phyloP scores from a whole-genome alignment of 225 moss, liverwort and hornwort genomes.

The Lunularia cruciata region DNA sequence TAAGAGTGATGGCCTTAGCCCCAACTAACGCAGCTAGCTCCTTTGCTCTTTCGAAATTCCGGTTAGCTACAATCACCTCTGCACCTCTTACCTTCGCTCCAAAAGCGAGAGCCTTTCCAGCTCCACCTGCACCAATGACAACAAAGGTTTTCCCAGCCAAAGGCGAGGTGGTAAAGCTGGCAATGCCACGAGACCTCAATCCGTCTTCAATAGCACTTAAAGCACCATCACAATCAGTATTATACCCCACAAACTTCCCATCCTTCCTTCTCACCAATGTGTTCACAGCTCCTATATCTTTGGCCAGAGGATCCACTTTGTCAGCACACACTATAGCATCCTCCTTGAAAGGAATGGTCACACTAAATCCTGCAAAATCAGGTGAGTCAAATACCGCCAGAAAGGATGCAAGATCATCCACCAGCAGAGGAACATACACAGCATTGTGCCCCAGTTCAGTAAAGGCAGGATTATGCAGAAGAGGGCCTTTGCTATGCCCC shows the following conservation, averaged over 20 bases:
- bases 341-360: slow-evolving; percentile 86
- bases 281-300: slow-evolving; percentile 88
- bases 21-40: slow-evolving; percentile 57
- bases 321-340: slow-evolving; percentile 66
- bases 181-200: slow-evolving; percentile 37
- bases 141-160: slow-evolving; percentile 84
- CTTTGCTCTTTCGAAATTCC: slow-evolving; percentile 71
- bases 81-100: slow-evolving; percentile 78
- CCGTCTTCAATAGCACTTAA: slow-evolving; percentile 75
- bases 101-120: slow-evolving; percentile 85
- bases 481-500: slow-evolving; percentile 83
- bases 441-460: slow-evolving; percentile 58
- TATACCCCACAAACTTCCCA: slow-evolving; percentile 64
- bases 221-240: slow-evolving; percentile 83
- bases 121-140: slow-evolving; percentile 90
- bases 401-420: slow-evolving; percentile 69
- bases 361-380: slow-evolving; percentile 84
- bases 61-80: slow-evolving; percentile 67
- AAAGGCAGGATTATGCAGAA: slow-evolving; percentile 73
- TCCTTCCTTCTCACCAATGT: slow-evolving; percentile 64
- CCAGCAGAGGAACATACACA: slow-evolving; percentile 80
- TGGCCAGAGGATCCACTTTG: slow-evolving; percentile 54
- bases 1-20: slow-evolving; percentile 66
- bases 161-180: slow-evolving; percentile 39
- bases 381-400: slow-evolving; percentile 53